Evolutionary conservation across 352 stramenopile species (phyloP), one percentile per base, ranked within the genome.

Genomic region (Blastocystis sp.): DNA sequence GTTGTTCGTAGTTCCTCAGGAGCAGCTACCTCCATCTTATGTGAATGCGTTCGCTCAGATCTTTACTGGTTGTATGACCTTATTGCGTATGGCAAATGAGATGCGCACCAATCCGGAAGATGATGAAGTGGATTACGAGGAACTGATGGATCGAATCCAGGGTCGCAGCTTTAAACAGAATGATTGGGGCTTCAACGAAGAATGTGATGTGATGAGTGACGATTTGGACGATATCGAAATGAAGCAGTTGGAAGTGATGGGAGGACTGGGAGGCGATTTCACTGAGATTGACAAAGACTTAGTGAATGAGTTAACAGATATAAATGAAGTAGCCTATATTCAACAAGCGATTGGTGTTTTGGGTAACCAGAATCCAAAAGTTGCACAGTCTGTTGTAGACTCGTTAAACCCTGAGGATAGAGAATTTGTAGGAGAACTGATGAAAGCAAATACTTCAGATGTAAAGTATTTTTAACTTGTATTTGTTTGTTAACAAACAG

Each of bases 241-340:
- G 73, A 65, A 66, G 34, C 73, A 85, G 3, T 26, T 85, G 73
- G 47, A 85, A 43, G 73, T 37, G 20, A 8, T 85, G 3, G 54
- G 73, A 34, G 45, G 73, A 26, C 13, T 65, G 2, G 73, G 62
- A 26, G 50, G 45, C 3, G 73, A 85, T 43, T 85, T 45, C 50
- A 50, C 20, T 9, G 73, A 85, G 73, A 85, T 85, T 43, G 73
- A 85, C 56, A 30, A 85, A 8, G 41, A 85, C 45, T 43, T 85
- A 54, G 37, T 68, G n/a, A 85, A 85, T 26, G 30, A 37, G 16
- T 50, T 85, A 1, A 85, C 73, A n/a, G 34, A 41, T 6, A 85
- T 85, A 3, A 64, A 85, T 34, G 45, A 85, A 16, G 54, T 85
- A 26, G 20, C 37, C 2, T 66, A 13, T 26, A 18, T 85, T 20